Evolutionary conservation across 2,329 filamentous ascomycete genomes (phyloP).

Genomic region (Venturiaceae sp.): DNA sequence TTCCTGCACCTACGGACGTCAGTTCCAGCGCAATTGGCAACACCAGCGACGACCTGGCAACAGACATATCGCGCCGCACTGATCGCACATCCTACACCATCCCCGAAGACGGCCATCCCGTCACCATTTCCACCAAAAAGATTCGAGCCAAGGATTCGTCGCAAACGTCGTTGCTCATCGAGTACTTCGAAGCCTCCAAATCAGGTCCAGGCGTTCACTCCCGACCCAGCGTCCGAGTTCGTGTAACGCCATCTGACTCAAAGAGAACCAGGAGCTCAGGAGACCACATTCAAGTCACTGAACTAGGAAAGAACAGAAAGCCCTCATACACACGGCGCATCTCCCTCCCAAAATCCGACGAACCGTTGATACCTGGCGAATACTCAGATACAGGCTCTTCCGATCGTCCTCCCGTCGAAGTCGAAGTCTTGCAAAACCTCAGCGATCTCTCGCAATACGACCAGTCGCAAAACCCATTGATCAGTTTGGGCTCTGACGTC

Average conservation of each 20-base stretch:
- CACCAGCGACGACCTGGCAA: slow-evolving; percentile 42
- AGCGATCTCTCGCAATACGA: slow-evolving; percentile 59
- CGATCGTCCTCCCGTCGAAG: slow-evolving; percentile 65
- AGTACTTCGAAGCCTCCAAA: slow-evolving; percentile 85
- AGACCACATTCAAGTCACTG: slow-evolving; percentile 80
- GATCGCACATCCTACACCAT: slow-evolving; percentile 67
- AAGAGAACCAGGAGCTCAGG: slow-evolving; percentile 38
- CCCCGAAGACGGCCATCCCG: slow-evolving; percentile 78
- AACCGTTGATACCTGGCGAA: slow-evolving; percentile 17
- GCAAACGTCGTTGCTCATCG: slow-evolving; percentile 85
- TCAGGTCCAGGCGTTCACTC: slow-evolving; percentile 47
- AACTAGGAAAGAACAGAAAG: slow-evolving; percentile 62
- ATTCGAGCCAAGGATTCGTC: slow-evolving; percentile 47
- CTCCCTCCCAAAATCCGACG: slow-evolving; percentile 43
- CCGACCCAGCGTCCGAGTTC: slow-evolving; percentile 72
- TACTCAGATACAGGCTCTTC: slow-evolving; percentile 20
- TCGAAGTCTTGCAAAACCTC: slow-evolving; percentile 67
- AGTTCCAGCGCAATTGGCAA: slow-evolving; percentile 36
- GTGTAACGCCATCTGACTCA: slow-evolving; percentile 65
- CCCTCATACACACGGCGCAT: slow-evolving; percentile 60
- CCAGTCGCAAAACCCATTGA: slow-evolving; percentile 51
- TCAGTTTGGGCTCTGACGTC: slow-evolving; percentile 68
- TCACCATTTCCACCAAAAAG: slow-evolving; percentile 79
- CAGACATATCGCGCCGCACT: slow-evolving; percentile 60
- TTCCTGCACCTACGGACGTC: slow-evolving; percentile 69